A percentile compares a stretch with the other conserved stretches of the same genome.
Evolutionary conservation across 768 basidiomycete species (phyloP).

Genomic region (Artomyces pyxidatus): DNA sequence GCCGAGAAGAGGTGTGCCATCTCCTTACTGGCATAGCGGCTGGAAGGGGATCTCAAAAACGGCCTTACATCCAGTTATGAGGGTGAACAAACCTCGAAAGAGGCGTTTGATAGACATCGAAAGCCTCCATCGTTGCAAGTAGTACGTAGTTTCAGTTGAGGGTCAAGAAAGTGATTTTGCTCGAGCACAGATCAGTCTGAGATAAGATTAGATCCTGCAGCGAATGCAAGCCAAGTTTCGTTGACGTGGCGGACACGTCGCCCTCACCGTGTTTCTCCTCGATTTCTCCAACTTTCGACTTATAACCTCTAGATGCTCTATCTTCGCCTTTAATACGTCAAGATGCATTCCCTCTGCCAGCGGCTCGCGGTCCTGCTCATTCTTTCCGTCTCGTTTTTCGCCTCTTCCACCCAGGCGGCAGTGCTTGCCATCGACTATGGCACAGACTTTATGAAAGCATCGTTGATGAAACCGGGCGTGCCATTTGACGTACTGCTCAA

Average conservation of each 20-base stretch:
- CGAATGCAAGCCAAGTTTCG: neutral
- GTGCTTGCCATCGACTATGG: slow-evolving; percentile 98
- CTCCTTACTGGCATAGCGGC: slow-evolving; percentile 98
- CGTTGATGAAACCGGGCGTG: slow-evolving; percentile 86
- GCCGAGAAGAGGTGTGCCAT: slow-evolving; percentile 98
- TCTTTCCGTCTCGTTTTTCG: slow-evolving; percentile 16
- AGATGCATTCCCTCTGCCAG: slow-evolving; percentile 6
- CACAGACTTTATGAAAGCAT: slow-evolving; percentile 94
- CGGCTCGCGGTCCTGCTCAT: slow-evolving; percentile 8
- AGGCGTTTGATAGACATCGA: slow-evolving; percentile 73
- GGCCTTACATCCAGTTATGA: neutral
- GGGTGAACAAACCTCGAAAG: slow-evolving; percentile 52
- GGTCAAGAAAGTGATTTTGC: neutral
- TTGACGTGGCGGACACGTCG: slow-evolving; percentile 15
- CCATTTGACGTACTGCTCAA: slow-evolving; percentile 96
- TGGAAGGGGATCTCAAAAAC: slow-evolving; percentile 24
- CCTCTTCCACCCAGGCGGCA: slow-evolving; percentile 28
- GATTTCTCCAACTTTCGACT: neutral
- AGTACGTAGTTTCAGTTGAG: too few species aligned
- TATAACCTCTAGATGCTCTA: slow-evolving; percentile 3
- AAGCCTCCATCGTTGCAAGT: slow-evolving; percentile 42
- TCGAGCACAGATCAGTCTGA: too few species aligned
- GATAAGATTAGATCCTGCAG: slow-evolving; percentile 4
- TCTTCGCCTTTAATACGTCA: slow-evolving; percentile 4
- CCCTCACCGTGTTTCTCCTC: neutral